Conservation (phyloP, 2,329 filamentous ascomycete species). For the Ploettnerulaceae sp. region DNA sequence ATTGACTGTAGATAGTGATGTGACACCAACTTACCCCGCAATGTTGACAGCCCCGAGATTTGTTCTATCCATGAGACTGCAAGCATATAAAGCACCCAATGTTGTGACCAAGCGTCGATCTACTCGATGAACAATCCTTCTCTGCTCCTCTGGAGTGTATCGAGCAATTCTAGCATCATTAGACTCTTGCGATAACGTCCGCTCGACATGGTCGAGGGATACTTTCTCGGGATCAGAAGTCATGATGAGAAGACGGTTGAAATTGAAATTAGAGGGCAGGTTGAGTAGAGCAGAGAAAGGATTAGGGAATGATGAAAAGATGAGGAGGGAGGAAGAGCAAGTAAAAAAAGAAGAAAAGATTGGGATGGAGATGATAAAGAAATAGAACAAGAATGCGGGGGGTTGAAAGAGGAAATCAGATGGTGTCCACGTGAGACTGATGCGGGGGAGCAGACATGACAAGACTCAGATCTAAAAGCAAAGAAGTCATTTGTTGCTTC, state of each 20-base stretch:
- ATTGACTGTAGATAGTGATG: too few species aligned
- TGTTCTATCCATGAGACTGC: conserved; percentile 73
- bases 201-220: conserved; percentile 17
- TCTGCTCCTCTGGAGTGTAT: conserved; percentile 58
- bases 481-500: too few species aligned
- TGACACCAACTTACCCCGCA: conserved; percentile 47
- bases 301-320: neutral
- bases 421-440: too few species aligned
- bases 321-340: too few species aligned
- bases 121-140: conserved; percentile 62
- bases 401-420: too few species aligned
- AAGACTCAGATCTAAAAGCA: too few species aligned
- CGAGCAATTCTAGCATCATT: conserved; percentile 20
- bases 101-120: conserved; percentile 61
- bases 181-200: conserved; percentile 5
- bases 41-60: conserved; percentile 71
- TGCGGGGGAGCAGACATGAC: neutral
- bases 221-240: conserved; percentile 14
- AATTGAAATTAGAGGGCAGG: neutral
- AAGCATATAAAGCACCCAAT: conserved; percentile 64
- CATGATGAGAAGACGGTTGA: conserved; percentile 1
- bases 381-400: too few species aligned
- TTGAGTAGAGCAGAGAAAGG: neutral
- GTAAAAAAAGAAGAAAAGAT: too few species aligned
- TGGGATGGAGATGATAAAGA: too few species aligned